Base-by-base conservation (phyloP, 208 protist genomes). In the Chromosphaera perkinsii region DNA sequence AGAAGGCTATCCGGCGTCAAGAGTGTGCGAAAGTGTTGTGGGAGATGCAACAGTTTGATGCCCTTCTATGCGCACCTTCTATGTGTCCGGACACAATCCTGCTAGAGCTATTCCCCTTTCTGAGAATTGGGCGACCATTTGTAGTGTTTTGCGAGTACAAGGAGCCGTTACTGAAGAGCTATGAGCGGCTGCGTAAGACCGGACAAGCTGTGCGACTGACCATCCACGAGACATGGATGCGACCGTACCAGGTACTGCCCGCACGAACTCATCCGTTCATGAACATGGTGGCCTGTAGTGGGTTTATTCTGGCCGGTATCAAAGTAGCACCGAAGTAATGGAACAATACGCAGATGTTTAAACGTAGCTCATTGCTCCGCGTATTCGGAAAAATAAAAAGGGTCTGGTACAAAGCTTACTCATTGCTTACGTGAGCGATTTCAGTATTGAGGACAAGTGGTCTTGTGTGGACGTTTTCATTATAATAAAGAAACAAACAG, bases 191-290 rank as follows among this genome's bases (percentile, higher is more conserved):
- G 36, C 80, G 85, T 20, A 69, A 59, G 26, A 73, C 87, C 26
- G 88, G 82, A 63, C 78, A 89, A 1, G 62, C 66, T n/a, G 49
- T 66, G 31, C 90, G 92, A 66, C 76, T 92, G 33, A 77, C 81
- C 49, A 82, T 94, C 43, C 85, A 75, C 1, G 90, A 95, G 67
- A 92, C 88, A 48, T 95, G 88, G 88, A 91, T 88, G 74, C 80
- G 91, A 17, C 82, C 91, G 67, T 85, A 94, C 55, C 91, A 95
- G 73, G 82, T 95, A 10, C 83, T 95, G 20, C 86, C 87, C 2
- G 83, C 88, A 51, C 85, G 91, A 43, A 93, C 91, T 20, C 91
- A 95, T 63, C 90, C 91, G 0, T 88, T 87, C 0, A 90, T 93
- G 61, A 91, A 86, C 70, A 95, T 92, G 87, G 90, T 78, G 72